Conservation (phyloP, 805 yeast genomes). For the Yarrowia sp. region DNA sequence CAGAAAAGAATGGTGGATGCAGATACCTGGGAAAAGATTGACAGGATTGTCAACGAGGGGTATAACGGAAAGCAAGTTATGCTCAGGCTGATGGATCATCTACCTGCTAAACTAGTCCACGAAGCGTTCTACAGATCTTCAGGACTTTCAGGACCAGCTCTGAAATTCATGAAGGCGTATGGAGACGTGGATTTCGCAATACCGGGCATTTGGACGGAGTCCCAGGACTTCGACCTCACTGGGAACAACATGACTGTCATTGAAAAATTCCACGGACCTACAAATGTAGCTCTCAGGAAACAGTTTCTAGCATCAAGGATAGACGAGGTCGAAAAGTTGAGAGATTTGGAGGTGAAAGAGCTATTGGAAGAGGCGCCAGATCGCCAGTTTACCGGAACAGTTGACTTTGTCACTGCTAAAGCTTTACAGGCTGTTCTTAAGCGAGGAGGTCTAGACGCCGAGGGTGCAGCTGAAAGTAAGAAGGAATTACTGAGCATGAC, state of each 20-base stretch:
- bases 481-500: too few relatives aligned
- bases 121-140: constrained; percentile 23
- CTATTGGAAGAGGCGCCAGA: too few relatives aligned
- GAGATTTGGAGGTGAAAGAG: not conserved
- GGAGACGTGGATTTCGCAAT: not conserved
- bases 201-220: not conserved
- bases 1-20: not conserved
- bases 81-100: not conserved
- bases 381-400: not conserved
- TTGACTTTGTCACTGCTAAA: not conserved
- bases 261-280: not conserved
- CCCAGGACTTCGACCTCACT: not conserved
- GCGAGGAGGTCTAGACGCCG: not conserved
- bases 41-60: not conserved
- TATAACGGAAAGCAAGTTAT: not conserved
- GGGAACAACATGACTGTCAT: not conserved
- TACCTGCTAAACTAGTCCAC: constrained; percentile 3
- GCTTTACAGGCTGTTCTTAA: not conserved
- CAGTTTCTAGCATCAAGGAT: not conserved
- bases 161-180: constrained; percentile 2
- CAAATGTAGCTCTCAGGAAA: not conserved
- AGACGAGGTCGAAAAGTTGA: too few relatives aligned
- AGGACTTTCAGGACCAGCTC: not conserved
- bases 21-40: not conserved
- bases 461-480: too few relatives aligned